These are phyloP conservation scores for Lycium barbarum DNA, from an alignment of 257 asterid species.

Conservation along the genomic window DNA sequence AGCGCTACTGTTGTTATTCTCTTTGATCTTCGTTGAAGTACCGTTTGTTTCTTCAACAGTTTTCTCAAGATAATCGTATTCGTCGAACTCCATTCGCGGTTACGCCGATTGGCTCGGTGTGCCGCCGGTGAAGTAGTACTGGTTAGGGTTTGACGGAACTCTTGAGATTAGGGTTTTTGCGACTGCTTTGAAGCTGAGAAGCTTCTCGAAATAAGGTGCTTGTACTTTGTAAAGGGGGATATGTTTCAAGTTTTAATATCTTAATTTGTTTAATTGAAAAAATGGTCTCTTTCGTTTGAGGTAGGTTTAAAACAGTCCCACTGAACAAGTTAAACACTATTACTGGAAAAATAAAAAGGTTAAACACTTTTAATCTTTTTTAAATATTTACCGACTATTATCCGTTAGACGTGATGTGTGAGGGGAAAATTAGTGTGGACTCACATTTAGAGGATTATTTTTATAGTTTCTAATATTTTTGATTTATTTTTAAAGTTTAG, in stretches of 20 bases:
- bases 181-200: background rate
- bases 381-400: too few species aligned
- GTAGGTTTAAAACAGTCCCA: too few species aligned
- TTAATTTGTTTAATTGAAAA: background rate
- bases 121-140: background rate
- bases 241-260: background rate
- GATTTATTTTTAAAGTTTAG: too few species aligned
- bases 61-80: conserved; percentile 94
- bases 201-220: background rate
- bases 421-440: too few species aligned
- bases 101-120: background rate
- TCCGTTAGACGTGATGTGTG: too few species aligned
- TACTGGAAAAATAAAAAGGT: too few species aligned
- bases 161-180: conserved; percentile 21
- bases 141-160: conserved; percentile 17
- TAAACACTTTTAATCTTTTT: too few species aligned
- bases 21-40: conserved; percentile 60
- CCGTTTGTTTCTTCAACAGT: conserved; percentile 88
- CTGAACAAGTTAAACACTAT: too few species aligned
- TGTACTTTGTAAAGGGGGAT: background rate
- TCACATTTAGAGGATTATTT: too few species aligned
- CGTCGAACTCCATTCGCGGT: conserved; percentile 85
- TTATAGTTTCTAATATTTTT: too few species aligned
- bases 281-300: too few species aligned
- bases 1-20: conserved; percentile 46